phyloP scores from a whole-genome alignment of 2,329 filamentous ascomycete species.

The Alternaria novae-zelandiae region DNA sequence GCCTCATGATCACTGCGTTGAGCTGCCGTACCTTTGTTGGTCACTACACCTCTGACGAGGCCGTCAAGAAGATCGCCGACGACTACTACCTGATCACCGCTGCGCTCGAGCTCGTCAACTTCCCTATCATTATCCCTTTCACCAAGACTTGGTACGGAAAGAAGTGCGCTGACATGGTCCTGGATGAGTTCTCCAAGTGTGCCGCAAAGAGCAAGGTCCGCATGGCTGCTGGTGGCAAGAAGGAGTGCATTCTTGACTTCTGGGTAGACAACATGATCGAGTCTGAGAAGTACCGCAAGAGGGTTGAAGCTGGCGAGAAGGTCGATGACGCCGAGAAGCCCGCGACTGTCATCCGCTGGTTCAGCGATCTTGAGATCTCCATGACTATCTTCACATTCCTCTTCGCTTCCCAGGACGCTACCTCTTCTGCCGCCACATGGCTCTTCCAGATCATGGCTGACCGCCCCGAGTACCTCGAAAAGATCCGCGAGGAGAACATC shows the following conservation, averaged over 20 bases:
- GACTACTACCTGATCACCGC: slow-evolving; percentile 98
- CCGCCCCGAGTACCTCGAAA: slow-evolving; percentile 88
- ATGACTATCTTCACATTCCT: slow-evolving; percentile 96
- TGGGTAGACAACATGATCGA: slow-evolving; percentile 85
- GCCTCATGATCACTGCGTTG: slow-evolving; percentile 92
- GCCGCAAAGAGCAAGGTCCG: slow-evolving; percentile 91
- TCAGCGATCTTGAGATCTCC: slow-evolving; percentile 88
- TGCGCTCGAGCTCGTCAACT: slow-evolving; percentile 92
- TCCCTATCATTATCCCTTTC: slow-evolving; percentile 85
- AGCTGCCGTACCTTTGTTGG: slow-evolving; percentile 97
- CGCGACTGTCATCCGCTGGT: slow-evolving; percentile 79
- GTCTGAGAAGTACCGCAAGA: slow-evolving; percentile 80
- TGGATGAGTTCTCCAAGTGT: slow-evolving; percentile 88
- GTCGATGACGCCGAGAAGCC: slow-evolving; percentile 74
- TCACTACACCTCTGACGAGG: slow-evolving; percentile 89
- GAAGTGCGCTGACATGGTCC: slow-evolving; percentile 90
- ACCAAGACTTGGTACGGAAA: slow-evolving; percentile 98
- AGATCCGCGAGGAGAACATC: slow-evolving; percentile 90
- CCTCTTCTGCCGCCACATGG: slow-evolving; percentile 92
- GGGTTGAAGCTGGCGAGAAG: slow-evolving; percentile 72
- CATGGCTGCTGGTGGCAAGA: slow-evolving; percentile 85
- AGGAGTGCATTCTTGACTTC: slow-evolving; percentile 92
- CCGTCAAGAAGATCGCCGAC: slow-evolving; percentile 91
- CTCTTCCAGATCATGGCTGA: slow-evolving; percentile 94
- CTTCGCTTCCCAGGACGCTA: slow-evolving; percentile 97